phyloP scores from a whole-genome alignment of 345 rosid genomes.

The Gynandropsis gynandra region DNA sequence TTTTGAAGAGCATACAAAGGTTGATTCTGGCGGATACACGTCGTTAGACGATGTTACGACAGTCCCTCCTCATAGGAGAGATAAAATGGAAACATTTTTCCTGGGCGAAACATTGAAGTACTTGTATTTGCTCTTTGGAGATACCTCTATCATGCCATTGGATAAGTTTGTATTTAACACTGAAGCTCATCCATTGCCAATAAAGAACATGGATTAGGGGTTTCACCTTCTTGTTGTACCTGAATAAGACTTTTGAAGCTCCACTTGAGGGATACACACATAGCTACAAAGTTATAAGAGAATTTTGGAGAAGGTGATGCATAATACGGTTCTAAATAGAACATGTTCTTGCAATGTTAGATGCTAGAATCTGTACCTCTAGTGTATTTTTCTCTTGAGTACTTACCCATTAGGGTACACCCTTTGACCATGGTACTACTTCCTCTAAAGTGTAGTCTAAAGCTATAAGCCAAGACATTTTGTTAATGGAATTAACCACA shows the following conservation, averaged over 20 bases:
- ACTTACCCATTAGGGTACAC: too few relatives aligned
- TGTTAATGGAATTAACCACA: too few relatives aligned
- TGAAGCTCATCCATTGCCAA: conserved; percentile 91
- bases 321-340: too few relatives aligned
- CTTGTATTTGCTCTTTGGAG: conserved; percentile 83
- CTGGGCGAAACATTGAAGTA: conserved; percentile 88
- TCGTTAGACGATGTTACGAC: conserved; percentile 76
- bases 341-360: too few relatives aligned
- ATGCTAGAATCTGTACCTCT: too few relatives aligned
- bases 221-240: neutral
- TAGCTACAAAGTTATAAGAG: conserved; percentile 11
- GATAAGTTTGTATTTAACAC: conserved; percentile 84
- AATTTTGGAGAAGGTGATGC: conserved; percentile 11
- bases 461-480: too few relatives aligned
- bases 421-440: too few relatives aligned
- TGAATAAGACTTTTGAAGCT: conserved; percentile 8
- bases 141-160: conserved; percentile 60
- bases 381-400: too few relatives aligned
- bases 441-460: too few relatives aligned
- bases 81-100: conserved; percentile 94
- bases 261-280: conserved; percentile 12
- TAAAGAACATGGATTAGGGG: conserved; percentile 29
- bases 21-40: conserved; percentile 75
- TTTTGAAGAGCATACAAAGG: conserved; percentile 78
- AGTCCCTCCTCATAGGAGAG: conserved; percentile 74